Evolutionary conservation across 768 basidiomycete genomes (phyloP), one percentile per base, ranked within the genome.

Genomic region (Plicaturopsis crispa): DNA sequence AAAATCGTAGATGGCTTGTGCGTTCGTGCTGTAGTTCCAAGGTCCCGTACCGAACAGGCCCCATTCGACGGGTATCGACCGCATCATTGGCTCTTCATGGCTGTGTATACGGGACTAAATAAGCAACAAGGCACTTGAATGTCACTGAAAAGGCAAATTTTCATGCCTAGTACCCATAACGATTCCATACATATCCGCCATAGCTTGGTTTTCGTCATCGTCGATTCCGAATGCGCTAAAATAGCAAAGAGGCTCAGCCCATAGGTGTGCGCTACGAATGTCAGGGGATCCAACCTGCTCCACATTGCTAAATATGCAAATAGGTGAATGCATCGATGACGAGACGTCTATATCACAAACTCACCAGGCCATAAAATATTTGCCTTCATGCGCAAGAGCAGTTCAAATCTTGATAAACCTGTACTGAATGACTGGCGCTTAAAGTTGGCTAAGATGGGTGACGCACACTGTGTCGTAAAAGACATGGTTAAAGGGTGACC

Each of bases 81-180:
- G 73, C 66, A 77, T 74, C 77, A 84, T 82, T 6, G 83, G 82
- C 49, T 85, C 82, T 53, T 84, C 74, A 51, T 83, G 79, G 55
- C 74, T 73, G 24, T 11, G 23, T 6, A 17, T 33, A 31, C 17
- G 8, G 36, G 26, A 30, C 38, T 23, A 16, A 23, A 19, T 23
- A 22, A 26, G 17, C 12, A 33, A 36, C 20, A 38, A 23, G 16
- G 24, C 26, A 30, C 11, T n/a, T n/a, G n/a, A n/a, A n/a, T n/a
- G n/a, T n/a, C n/a, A n/a, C n/a, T 26, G 14, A 31, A n/a, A 16
- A 24, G 4, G n/a, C 6, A 38, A 17, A 12, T 10, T 17, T 31
- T 39, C 53, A 13, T 24, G 67, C 72, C 72, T 79, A 2, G 82
- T 81, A 33, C 82, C 78, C 78, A 83, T 83, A 23, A 77, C 80